phyloP scores from a whole-genome alignment of 495 filamentous ascomycete genomes.

The Penicillium taxi region DNA sequence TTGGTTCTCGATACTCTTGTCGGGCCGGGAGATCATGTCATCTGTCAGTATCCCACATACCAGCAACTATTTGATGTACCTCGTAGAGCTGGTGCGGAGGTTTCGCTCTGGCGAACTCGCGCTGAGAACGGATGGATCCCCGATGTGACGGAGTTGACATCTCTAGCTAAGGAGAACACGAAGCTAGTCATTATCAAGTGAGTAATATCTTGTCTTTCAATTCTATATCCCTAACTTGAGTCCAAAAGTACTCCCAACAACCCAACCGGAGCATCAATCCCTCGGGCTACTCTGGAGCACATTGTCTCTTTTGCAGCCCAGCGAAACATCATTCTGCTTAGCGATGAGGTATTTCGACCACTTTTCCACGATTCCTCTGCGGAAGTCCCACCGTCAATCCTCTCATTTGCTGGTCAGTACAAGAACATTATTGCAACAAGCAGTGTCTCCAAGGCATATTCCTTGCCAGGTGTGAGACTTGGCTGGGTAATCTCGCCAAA shows the following conservation, averaged over 20 bases:
- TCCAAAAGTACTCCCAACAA: constrained; percentile 67
- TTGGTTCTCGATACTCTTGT: constrained; percentile 61
- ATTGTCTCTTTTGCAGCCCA: constrained; percentile 53
- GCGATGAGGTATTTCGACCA: constrained; percentile 76
- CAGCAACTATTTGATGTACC: constrained; percentile 74
- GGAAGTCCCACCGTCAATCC: constrained; percentile 52
- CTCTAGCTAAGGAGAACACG: constrained; percentile 57
- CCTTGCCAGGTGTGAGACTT: constrained; percentile 65
- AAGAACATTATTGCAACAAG: constrained; percentile 63
- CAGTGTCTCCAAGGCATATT: constrained; percentile 66
- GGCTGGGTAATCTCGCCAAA: constrained; percentile 68
- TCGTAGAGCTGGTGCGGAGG: constrained; percentile 61
- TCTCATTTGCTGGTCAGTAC: constrained; percentile 54
- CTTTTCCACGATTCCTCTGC: constrained; percentile 56
- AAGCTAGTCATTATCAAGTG: constrained; percentile 57
- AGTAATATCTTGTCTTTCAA: background rate
- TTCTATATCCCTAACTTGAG: background rate
- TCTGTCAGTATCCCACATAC: constrained; percentile 77
- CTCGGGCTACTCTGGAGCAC: constrained; percentile 42
- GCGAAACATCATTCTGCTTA: constrained; percentile 54
- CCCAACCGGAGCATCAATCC: constrained; percentile 63
- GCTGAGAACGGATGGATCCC: constrained; percentile 55
- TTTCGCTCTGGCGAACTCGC: constrained; percentile 63
- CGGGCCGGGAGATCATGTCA: constrained; percentile 68
- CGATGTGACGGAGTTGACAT: constrained; percentile 51